phyloP scores from a whole-genome alignment of 768 basidiomycete species.

The Podaxis sp. region DNA sequence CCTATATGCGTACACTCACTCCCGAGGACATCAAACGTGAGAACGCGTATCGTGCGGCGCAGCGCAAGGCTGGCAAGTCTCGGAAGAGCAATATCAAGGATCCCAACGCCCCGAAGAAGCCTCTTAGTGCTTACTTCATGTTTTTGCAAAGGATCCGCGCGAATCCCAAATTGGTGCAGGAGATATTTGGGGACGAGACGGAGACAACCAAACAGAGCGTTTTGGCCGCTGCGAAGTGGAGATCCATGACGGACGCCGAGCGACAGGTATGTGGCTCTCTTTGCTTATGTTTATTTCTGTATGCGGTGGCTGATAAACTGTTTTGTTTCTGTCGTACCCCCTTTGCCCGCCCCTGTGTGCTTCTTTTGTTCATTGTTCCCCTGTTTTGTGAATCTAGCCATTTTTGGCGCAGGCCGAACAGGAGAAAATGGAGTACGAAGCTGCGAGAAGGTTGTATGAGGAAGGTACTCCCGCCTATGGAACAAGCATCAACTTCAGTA shows the following conservation, averaged over 20 bases:
- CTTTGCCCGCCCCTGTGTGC: background rate
- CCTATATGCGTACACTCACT: conserved; percentile 86
- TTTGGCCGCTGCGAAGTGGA: conserved; percentile 90
- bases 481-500: conserved; percentile 81
- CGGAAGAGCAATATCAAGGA: conserved; percentile 95
- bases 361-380: conserved; percentile 19
- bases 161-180: conserved; percentile 67
- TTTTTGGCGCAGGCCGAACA: conserved; percentile 93
- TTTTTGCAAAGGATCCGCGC: conserved; percentile 90
- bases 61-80: conserved; percentile 91
- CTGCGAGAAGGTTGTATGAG: conserved; percentile 83
- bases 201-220: conserved; percentile 96
- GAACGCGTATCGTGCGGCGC: conserved; percentile 87
- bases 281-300: conserved; percentile 17
- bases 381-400: conserved; percentile 49
- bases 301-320: background rate
- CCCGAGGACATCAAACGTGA: conserved; percentile 95
- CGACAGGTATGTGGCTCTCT: conserved; percentile 64
- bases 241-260: conserved; percentile 90
- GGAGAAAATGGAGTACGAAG: conserved; percentile 93
- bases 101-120: conserved; percentile 96
- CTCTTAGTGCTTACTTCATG: conserved; percentile 92
- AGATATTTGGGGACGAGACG: conserved; percentile 86
- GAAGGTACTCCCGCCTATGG: conserved; percentile 71
- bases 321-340: background rate